Conservation (phyloP, 2,329 filamentous ascomycete genomes). For the Xylaria arbuscula region DNA sequence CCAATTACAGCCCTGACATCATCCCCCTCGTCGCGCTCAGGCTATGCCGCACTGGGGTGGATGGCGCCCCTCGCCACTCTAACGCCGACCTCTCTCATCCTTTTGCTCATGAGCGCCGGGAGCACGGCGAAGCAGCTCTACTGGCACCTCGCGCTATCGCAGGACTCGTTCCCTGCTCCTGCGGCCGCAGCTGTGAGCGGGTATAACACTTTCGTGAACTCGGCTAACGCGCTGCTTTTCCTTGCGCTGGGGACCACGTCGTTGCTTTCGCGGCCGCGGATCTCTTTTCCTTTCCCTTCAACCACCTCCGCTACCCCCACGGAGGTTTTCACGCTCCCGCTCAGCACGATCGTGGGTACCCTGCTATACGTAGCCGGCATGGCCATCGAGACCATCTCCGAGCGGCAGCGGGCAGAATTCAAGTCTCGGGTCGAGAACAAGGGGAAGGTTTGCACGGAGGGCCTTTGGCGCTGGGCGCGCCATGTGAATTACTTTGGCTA, state of each 20-base stretch:
- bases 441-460: conserved; percentile 53
- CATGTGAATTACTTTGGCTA: conserved; percentile 58
- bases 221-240: conserved; percentile 65
- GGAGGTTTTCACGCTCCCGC: conserved; percentile 38
- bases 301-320: conserved; percentile 6
- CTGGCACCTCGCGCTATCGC: conserved; percentile 60
- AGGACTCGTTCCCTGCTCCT: conserved; percentile 61
- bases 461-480: conserved; percentile 54
- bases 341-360: conserved; percentile 59
- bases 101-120: conserved; percentile 65
- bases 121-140: conserved; percentile 66
- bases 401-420: conserved; percentile 64
- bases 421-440: conserved; percentile 53
- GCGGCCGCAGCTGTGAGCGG: conserved; percentile 57
- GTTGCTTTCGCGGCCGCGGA: conserved; percentile 42
- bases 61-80: conserved; percentile 53
- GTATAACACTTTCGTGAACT: conserved; percentile 68
- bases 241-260: conserved; percentile 60
- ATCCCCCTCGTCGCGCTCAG: conserved; percentile 42
- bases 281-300: conserved; percentile 43
- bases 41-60: conserved; percentile 35
- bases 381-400: conserved; percentile 63
- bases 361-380: conserved; percentile 64
- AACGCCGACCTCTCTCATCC: conserved; percentile 60
- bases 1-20: conserved; percentile 21